phyloP scores from a whole-genome alignment of 495 filamentous ascomycete genomes.

The Acidiella bohemica region DNA sequence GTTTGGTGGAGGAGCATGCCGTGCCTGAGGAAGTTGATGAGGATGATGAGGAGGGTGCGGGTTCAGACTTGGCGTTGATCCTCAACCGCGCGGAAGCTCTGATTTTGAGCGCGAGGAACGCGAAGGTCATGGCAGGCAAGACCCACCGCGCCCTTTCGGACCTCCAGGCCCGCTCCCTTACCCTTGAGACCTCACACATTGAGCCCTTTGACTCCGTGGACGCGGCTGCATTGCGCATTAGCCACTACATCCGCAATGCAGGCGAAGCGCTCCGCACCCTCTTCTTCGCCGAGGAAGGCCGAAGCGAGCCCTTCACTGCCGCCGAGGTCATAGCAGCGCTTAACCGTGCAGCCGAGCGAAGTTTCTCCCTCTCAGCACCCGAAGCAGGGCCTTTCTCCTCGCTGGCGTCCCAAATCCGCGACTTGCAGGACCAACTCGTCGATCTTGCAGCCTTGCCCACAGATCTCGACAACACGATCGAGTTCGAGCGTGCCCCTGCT shows the following conservation, averaged over 20 bases:
- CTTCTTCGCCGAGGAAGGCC: slow-evolving; percentile 61
- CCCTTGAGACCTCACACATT: slow-evolving; percentile 47
- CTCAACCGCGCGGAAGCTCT: slow-evolving; percentile 57
- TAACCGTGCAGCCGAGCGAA: slow-evolving; percentile 38
- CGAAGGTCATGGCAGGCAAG: slow-evolving; percentile 75
- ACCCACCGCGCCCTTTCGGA: slow-evolving; percentile 65
- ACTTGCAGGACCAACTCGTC: slow-evolving; percentile 49
- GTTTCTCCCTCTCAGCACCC: slow-evolving; percentile 32
- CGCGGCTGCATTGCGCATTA: slow-evolving; percentile 48
- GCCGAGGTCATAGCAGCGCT: slow-evolving; percentile 50
- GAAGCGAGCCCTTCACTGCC: slow-evolving; percentile 52
- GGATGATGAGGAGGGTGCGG: slow-evolving; percentile 44
- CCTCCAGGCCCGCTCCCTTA: slow-evolving; percentile 60
- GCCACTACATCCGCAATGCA: slow-evolving; percentile 49
- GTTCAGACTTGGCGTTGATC: slow-evolving; percentile 52
- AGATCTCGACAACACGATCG: slow-evolving; percentile 65
- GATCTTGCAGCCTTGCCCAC: slow-evolving; percentile 58
- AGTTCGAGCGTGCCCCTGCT: slow-evolving; percentile 62
- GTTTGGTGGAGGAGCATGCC: slow-evolving; percentile 39
- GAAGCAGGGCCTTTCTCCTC: slow-evolving; percentile 52
- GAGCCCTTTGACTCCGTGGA: slow-evolving; percentile 48
- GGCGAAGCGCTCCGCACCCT: slow-evolving; percentile 51
- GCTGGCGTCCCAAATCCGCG: slow-evolving; percentile 52
- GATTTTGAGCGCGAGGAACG: slow-evolving; percentile 60
- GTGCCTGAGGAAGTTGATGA: slow-evolving; percentile 38